These are phyloP conservation scores for Taiwanofungus camphoratus DNA, from an alignment of 1,284 basidiomycete genomes.

Conservation along the genomic window DNA sequence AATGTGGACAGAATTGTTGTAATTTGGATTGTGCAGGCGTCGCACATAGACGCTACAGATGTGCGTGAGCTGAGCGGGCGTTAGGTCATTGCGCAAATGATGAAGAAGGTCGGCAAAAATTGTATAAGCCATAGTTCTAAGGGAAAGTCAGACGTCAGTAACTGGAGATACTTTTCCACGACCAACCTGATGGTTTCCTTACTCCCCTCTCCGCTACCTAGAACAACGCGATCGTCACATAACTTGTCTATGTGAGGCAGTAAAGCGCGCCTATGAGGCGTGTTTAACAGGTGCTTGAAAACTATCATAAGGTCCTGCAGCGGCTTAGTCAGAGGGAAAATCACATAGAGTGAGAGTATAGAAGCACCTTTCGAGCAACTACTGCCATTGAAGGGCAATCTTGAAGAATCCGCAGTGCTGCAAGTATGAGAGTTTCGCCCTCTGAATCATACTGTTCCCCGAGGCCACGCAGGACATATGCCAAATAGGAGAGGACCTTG, in stretches of 20 bases:
- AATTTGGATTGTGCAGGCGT: constrained; percentile 86
- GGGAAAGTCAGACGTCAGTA: constrained; percentile 9
- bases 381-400: constrained; percentile 91
- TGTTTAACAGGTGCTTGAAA: constrained; percentile 85
- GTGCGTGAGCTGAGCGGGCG: constrained; percentile 71
- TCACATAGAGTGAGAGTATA: not conserved
- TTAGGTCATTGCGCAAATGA: constrained; percentile 84
- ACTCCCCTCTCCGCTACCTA: constrained; percentile 78
- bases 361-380: constrained; percentile 66
- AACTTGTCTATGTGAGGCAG: constrained; percentile 87
- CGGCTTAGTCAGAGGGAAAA: constrained; percentile 4
- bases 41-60: constrained; percentile 86
- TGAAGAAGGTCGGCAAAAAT: constrained; percentile 93
- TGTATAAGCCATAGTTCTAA: constrained; percentile 78
- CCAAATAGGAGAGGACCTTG: constrained; percentile 93
- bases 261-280: constrained; percentile 77
- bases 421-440: constrained; percentile 77
- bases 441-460: constrained; percentile 73
- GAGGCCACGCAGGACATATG: constrained; percentile 80
- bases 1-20: constrained; percentile 81
- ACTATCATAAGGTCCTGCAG: constrained; percentile 90
- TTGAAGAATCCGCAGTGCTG: constrained; percentile 83
- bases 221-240: constrained; percentile 86
- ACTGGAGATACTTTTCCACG: not conserved
- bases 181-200: constrained; percentile 78